These are phyloP conservation scores for Jamesozyma jinghongensis DNA, from an alignment of 805 yeast genomes.

Conservation along the genomic window DNA sequence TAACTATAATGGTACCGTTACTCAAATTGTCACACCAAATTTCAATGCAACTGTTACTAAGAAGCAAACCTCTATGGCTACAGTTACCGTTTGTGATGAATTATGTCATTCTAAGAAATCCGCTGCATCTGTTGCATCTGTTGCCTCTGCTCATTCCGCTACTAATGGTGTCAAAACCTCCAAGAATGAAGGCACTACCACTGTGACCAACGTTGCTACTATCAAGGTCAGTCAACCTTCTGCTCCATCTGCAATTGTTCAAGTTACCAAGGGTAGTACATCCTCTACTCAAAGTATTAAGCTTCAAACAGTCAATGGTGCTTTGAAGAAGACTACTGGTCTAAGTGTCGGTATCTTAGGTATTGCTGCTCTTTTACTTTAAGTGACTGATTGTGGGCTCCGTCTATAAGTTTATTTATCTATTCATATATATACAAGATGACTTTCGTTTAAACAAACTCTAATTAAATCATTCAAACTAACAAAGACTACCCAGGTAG, in stretches of 20 bases:
- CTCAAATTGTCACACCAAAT: slow-evolving; percentile 5
- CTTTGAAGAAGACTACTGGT: slow-evolving; percentile 7
- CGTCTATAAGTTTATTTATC: too few relatives aligned
- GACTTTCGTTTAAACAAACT: too few relatives aligned
- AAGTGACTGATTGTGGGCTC: too few relatives aligned
- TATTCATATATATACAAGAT: too few relatives aligned
- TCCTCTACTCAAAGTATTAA: slow-evolving; percentile 4
- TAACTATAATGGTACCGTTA: too few relatives aligned
- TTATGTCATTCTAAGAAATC: slow-evolving; percentile 7
- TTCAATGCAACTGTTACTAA: not conserved
- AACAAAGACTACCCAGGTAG: too few relatives aligned
- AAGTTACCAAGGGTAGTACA: slow-evolving; percentile 1
- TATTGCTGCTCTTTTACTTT: slow-evolving; percentile 8
- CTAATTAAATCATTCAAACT: too few relatives aligned
- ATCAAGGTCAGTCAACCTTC: slow-evolving; percentile 1
- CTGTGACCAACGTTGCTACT: slow-evolving; percentile 2
- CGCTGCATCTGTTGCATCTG: slow-evolving; percentile 4
- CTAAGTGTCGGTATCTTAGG: slow-evolving; percentile 8
- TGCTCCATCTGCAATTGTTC: slow-evolving; percentile 1
- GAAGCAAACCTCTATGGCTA: slow-evolving; percentile 1
- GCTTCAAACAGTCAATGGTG: slow-evolving; percentile 10
- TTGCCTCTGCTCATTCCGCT: not conserved
- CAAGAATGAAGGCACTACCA: not conserved
- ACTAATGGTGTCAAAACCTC: not conserved
- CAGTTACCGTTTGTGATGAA: slow-evolving; percentile 9